A percentile compares a stretch with the other conserved stretches of the same genome.
These are phyloP conservation scores for Pilatotrama ljubarskyi DNA, from an alignment of 768 basidiomycete species.

Conservation along the genomic window DNA sequence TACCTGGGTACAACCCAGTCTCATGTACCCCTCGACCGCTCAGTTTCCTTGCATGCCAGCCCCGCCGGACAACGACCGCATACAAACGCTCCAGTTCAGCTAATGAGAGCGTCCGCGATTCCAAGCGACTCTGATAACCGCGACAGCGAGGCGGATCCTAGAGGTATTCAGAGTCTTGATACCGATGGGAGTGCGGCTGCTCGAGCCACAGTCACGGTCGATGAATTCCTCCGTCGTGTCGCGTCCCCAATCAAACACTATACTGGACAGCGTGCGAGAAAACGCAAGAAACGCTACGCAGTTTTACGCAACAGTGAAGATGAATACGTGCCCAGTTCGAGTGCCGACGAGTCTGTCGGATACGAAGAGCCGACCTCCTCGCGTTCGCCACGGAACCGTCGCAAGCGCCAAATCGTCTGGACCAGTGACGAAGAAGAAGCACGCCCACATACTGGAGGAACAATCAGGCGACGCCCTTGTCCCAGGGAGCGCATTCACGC, in stretches of 20 bases:
- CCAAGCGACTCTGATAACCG: too few species aligned
- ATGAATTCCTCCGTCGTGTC: conserved; percentile 83
- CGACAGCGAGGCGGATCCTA: neutral
- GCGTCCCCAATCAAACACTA: conserved; percentile 16
- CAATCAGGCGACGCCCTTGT: neutral
- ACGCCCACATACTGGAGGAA: too few species aligned
- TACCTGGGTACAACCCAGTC: neutral
- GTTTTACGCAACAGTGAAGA: neutral
- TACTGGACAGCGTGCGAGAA: neutral
- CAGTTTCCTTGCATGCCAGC: neutral
- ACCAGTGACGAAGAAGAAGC: conserved; percentile 7
- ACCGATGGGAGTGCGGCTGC: neutral
- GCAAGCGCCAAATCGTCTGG: neutral
- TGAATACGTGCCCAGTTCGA: neutral
- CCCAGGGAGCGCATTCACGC: conserved; percentile 21
- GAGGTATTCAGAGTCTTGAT: too few species aligned
- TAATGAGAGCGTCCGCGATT: too few species aligned
- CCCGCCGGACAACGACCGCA: neutral
- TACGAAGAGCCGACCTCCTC: neutral
- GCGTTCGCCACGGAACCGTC: neutral
- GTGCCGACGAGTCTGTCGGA: neutral
- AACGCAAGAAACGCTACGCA: neutral
- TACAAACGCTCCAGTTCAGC: neutral
- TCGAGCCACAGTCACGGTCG: conserved; percentile 48
- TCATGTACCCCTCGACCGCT: too few species aligned